Evolutionary conservation across 2,329 filamentous ascomycete species (phyloP).

Genomic region (Aspergillus ochraceus): DNA sequence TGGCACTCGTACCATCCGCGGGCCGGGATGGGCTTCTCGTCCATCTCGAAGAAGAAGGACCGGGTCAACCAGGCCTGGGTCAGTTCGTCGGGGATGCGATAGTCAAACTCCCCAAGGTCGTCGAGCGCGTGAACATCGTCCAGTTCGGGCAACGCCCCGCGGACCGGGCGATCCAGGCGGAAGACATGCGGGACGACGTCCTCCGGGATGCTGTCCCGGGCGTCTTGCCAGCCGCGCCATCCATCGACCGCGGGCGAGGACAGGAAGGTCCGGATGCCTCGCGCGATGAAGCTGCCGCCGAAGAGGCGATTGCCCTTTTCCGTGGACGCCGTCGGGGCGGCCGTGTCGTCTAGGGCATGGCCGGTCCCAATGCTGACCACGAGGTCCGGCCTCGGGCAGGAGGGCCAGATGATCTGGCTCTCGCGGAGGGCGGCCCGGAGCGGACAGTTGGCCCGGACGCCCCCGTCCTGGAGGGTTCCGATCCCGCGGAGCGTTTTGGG

Average conservation of each 20-base stretch:
- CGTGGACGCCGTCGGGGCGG: not conserved
- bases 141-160: not conserved
- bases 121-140: not conserved
- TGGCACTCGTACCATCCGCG: not conserved
- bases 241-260: not conserved
- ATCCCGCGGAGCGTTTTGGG: not conserved
- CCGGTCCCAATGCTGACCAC: not conserved
- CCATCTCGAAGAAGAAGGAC: slow-evolving; percentile 1
- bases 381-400: not conserved
- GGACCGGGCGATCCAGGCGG: not conserved
- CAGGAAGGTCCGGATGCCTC: not conserved
- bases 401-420: not conserved
- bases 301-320: not conserved
- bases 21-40: not conserved
- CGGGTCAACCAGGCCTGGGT: not conserved
- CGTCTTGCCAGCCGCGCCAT: not conserved
- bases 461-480: not conserved
- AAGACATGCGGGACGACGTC: not conserved
- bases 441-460: not conserved
- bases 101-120: not conserved
- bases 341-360: not conserved
- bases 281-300: not conserved
- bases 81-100: not conserved
- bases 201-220: not conserved
- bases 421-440: not conserved